phyloP scores from a whole-genome alignment of 116 monocot genomes.

The Papilionanthe hybrid region DNA sequence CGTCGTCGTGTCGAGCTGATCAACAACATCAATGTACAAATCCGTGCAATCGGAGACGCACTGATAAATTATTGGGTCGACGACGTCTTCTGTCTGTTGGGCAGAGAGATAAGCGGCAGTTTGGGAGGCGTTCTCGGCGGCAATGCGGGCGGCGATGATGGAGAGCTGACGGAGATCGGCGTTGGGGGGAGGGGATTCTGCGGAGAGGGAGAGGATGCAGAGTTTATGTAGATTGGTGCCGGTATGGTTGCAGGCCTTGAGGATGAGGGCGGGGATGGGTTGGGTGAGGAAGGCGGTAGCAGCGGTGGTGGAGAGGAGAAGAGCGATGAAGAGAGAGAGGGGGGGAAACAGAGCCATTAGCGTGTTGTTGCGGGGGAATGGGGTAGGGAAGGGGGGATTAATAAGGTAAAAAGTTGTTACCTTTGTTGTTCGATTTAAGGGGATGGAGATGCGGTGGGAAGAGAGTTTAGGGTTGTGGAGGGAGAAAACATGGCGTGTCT shows the following conservation, averaged over 20 bases:
- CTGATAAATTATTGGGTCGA: conserved; percentile 5
- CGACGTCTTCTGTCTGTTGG: background rate
- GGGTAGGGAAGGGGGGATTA: background rate
- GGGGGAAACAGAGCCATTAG: background rate
- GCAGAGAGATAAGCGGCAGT: background rate
- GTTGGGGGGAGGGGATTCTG: background rate
- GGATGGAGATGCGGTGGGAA: too few species aligned
- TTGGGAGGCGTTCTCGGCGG: conserved; percentile 5
- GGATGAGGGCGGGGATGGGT: background rate
- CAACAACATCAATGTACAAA: conserved; percentile 18
- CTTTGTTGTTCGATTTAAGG: background rate
- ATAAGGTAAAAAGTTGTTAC: background rate
- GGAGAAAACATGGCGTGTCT: background rate
- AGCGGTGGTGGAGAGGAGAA: background rate
- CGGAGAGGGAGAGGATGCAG: conserved; percentile 19
- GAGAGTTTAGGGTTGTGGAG: background rate
- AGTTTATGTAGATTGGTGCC: conserved; percentile 9
- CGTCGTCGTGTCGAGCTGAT: conserved; percentile 19
- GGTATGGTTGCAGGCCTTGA: background rate
- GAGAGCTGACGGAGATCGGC: conserved; percentile 17
- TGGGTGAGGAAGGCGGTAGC: background rate
- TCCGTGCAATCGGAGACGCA: conserved; percentile 32
- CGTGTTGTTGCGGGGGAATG: background rate
- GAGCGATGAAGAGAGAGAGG: background rate
- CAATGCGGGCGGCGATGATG: conserved; percentile 3